Conservation (phyloP, 805 yeast genomes). For the Ogataea ramenticola region DNA sequence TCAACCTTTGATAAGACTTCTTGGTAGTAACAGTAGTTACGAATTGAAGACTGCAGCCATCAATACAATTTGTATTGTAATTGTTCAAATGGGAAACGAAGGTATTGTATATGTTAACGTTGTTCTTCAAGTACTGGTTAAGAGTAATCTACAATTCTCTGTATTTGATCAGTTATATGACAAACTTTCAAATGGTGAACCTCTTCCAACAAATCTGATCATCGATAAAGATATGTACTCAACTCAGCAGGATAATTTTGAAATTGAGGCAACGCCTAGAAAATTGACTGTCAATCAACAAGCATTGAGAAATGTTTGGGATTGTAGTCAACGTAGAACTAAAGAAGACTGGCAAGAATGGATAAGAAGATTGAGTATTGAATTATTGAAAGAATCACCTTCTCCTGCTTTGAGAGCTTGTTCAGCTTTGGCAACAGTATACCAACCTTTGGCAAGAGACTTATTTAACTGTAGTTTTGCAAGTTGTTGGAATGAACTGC, state of each 20-base stretch:
- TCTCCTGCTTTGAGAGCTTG: slow-evolving; percentile 93
- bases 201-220: slow-evolving; percentile 69
- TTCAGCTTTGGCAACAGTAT: slow-evolving; percentile 78
- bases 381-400: slow-evolving; percentile 84
- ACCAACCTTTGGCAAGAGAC: slow-evolving; percentile 82
- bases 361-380: slow-evolving; percentile 82
- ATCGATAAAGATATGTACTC: slow-evolving; percentile 51
- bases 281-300: slow-evolving; percentile 65
- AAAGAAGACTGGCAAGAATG: slow-evolving; percentile 98
- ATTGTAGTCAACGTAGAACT: slow-evolving; percentile 79
- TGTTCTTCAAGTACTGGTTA: slow-evolving; percentile 58
- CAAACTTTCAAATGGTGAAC: slow-evolving; percentile 75
- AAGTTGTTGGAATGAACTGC: slow-evolving; percentile 90
- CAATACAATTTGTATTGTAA: slow-evolving; percentile 71
- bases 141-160: slow-evolving; percentile 59
- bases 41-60: slow-evolving; percentile 61
- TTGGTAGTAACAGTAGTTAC: slow-evolving; percentile 32
- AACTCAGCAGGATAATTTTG: slow-evolving; percentile 39
- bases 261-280: slow-evolving; percentile 61
- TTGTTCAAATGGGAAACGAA: slow-evolving; percentile 77
- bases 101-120: slow-evolving; percentile 83
- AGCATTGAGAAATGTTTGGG: slow-evolving; percentile 81
- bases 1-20: slow-evolving; percentile 74
- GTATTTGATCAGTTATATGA: slow-evolving; percentile 76
- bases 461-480: slow-evolving; percentile 92